Evolutionary conservation across 495 filamentous ascomycete genomes (phyloP), one percentile per base, ranked within the genome.

Genomic region (Talaromyces liani): DNA sequence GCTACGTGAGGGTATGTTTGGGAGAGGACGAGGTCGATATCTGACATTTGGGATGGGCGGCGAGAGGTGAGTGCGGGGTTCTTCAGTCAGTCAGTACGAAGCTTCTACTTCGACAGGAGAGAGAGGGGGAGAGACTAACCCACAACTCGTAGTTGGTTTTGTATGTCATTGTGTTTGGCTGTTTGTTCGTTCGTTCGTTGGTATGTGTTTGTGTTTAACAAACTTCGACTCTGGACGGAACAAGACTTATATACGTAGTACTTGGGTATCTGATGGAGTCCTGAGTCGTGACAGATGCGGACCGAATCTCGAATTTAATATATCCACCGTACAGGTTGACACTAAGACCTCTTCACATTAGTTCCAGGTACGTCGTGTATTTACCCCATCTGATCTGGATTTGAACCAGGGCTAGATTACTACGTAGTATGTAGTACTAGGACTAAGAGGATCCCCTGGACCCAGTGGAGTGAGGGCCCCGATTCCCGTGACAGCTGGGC

Each of bases 101-200:
- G 6, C n/a, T n/a, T n/a, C n/a, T 25, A 9, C 29, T 20, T 25
- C 22, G 16, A 25, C 1, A 20, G 29, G 5, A 16, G 16, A n/a
- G 4, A 25, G 25, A 51, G 9, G n/a, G 18, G 6, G 58, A 29
- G 10, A 12, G 31, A 74, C 73, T 70, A 64, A 76, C 72, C 62
- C 77, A 75, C 53, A 75, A 71, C 60, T 80, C 75, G 64, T 78
- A 80, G 71, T 80, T 80, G 65, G 70, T 75, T 51, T 76, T 78
- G 72, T 80, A 80, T 57, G 70, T 71, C 71, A 74, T 80, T 45
- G 55, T 71, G 64, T 25, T 47, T n/a, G 41, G 6, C 33, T 12
- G 58, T 58, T 39, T 63, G 60, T 41, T 16, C 4, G 36, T 41
- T 16, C 4, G 36, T 41, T 41, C 14, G 36, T 41, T 41, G 36